A percentile compares a stretch with the other conserved stretches of the same genome.
phyloP scores from a whole-genome alignment of 2,329 filamentous ascomycete species.

The Chaetomiaceae sp. region DNA sequence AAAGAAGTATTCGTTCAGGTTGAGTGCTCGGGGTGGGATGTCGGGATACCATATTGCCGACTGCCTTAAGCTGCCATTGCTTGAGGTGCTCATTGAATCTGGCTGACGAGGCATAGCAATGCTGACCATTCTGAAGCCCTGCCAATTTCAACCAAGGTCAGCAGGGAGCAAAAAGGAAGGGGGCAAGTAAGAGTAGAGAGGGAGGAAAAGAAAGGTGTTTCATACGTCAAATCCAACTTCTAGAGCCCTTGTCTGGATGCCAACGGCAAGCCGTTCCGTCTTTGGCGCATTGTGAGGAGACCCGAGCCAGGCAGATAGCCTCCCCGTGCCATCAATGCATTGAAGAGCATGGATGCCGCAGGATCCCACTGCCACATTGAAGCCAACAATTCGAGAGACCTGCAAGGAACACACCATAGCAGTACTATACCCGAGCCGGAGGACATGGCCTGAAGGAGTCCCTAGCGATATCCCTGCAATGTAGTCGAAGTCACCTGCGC shows the following conservation, averaged over 20 bases:
- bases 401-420: not conserved
- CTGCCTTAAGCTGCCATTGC: not conserved
- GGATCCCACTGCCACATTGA: not conserved
- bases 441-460: not conserved
- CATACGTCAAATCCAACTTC: not conserved
- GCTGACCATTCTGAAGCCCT: conserved; percentile 2
- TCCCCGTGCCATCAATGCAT: not conserved
- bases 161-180: not conserved
- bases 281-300: not conserved
- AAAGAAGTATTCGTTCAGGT: not conserved
- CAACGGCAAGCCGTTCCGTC: not conserved
- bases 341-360: conserved; percentile 6
- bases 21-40: not conserved
- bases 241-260: not conserved
- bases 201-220: too few relatives aligned
- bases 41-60: not conserved
- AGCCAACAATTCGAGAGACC: not conserved
- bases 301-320: not conserved
- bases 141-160: not conserved
- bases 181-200: not conserved
- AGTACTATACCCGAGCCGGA: not conserved
- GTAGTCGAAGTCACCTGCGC: not conserved
- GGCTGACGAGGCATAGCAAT: not conserved
- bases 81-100: not conserved
- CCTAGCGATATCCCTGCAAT: not conserved